Percentiles rank a stretch among this genome's conserved stretches.
Evolutionary conservation across 306 rosid genomes (phyloP).

Genomic region (Corylus americana): DNA sequence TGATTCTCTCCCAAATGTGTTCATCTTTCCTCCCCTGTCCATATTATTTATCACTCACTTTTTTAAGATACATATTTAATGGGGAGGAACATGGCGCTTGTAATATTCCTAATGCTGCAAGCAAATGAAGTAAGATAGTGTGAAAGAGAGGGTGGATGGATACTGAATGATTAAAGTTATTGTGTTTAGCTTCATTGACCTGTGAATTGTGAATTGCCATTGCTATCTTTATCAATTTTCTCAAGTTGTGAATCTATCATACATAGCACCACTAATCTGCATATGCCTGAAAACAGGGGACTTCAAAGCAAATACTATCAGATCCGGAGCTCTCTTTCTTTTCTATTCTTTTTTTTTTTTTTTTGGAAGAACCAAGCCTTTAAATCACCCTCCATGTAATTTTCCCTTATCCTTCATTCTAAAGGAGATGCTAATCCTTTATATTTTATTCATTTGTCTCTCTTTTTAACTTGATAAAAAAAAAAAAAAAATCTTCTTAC

Average conservation of each 20-base stretch:
- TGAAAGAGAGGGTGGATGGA: slow-evolving; percentile 36
- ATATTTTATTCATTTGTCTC: too few species aligned
- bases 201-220: slow-evolving; percentile 29
- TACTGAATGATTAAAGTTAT: slow-evolving; percentile 41
- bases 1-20: slow-evolving; percentile 49
- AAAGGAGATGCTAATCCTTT: too few species aligned
- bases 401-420: too few species aligned
- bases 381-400: too few species aligned
- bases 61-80: slow-evolving; percentile 42
- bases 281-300: neutral
- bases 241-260: too few species aligned
- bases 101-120: slow-evolving; percentile 39
- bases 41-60: slow-evolving; percentile 36
- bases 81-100: slow-evolving; percentile 47
- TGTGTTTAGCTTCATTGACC: slow-evolving; percentile 31
- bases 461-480: too few species aligned
- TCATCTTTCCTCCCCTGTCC: slow-evolving; percentile 38
- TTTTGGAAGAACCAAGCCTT: too few species aligned
- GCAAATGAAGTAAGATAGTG: slow-evolving; percentile 31
- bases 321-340: neutral
- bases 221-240: neutral
- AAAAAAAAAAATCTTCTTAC: too few species aligned
- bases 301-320: too few species aligned
- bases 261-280: neutral
- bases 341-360: too few species aligned